Base-by-base conservation (phyloP, 2,329 filamentous ascomycete genomes). In the Corynespora cassiicola region DNA sequence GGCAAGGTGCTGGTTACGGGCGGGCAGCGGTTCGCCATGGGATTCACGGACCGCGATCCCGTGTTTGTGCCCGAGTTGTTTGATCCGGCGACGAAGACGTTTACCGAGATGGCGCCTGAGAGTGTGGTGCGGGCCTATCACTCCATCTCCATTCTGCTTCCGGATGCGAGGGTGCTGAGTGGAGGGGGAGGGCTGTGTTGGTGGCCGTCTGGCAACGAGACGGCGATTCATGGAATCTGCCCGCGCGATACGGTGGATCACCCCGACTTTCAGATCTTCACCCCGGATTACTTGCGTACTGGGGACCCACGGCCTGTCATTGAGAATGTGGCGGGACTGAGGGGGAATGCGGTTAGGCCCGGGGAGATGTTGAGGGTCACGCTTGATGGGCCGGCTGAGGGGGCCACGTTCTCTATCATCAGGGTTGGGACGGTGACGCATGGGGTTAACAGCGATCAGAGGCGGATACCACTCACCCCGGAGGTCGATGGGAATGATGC, bases 371-470 rank as follows among this genome's bases (percentile, higher is more conserved):
- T 55, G 11, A 49, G 44, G 15, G 44, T 71, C 14, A 58, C 47
- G 1, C 54, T 68, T 10, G 11, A 27, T 19, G 32, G 11, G 7
- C 19, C 32, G 14, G 23, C 25, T 2, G 43, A 42, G 16, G 61
- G 58, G 5, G 66, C 68, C 15, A 64, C 69, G 0, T 51, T 80
- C n/a, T n/a, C n/a, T n/a, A n/a, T n/a, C n/a, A 58, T 81, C 25
- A 68, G 77, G 7, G 68, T 71, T 33, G 71, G 75, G 2, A 70
- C 65, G 4, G 63, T 63, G 5, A 80, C 78, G 1, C 77, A 80
- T 52, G 71, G 75, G 2, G 69, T 80, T 38, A 77, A 81, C 50
- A 80, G 71, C 0, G 78, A 81, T 52, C 77, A 80, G 63, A 57
- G 78, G 16, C 71, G 77, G 9, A 62, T 80, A 29, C 65, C 72